Conservation (phyloP, 805 yeast genomes). For the Saturnispora saitoi region DNA sequence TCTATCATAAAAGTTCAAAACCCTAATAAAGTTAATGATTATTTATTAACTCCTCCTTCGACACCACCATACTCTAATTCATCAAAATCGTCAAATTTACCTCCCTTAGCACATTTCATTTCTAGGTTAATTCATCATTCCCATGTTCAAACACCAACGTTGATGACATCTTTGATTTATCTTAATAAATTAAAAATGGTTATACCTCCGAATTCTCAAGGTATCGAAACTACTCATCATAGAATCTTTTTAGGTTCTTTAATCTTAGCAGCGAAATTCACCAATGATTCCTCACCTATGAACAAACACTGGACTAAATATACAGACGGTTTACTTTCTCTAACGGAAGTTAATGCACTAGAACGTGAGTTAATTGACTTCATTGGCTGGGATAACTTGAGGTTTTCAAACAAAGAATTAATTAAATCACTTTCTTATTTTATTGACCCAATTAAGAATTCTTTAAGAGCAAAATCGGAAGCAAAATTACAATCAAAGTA, state of each 20-base stretch:
- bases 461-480: slow-evolving; percentile 27
- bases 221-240: slow-evolving; percentile 89
- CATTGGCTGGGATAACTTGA: slow-evolving; percentile 72
- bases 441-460: slow-evolving; percentile 60
- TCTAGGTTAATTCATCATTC: slow-evolving; percentile 65
- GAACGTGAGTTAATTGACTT: slow-evolving; percentile 80
- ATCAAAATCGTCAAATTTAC: slow-evolving; percentile 21
- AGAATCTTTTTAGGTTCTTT: slow-evolving; percentile 84
- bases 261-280: slow-evolving; percentile 83
- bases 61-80: slow-evolving; percentile 21
- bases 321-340: slow-evolving; percentile 73
- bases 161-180: slow-evolving; percentile 87
- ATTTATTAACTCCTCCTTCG: slow-evolving; percentile 34
- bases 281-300: slow-evolving; percentile 90
- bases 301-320: slow-evolving; percentile 95
- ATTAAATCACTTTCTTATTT: slow-evolving; percentile 64
- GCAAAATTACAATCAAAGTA: not conserved
- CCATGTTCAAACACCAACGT: slow-evolving; percentile 89
- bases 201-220: slow-evolving; percentile 81
- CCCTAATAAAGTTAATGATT: slow-evolving; percentile 27
- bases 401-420: slow-evolving; percentile 63
- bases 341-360: slow-evolving; percentile 79
- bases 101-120: slow-evolving; percentile 57
- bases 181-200: slow-evolving; percentile 66
- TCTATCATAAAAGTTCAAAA: slow-evolving; percentile 37